Base-by-base conservation (phyloP, 345 rosid genomes). In the Luvunga scandens region DNA sequence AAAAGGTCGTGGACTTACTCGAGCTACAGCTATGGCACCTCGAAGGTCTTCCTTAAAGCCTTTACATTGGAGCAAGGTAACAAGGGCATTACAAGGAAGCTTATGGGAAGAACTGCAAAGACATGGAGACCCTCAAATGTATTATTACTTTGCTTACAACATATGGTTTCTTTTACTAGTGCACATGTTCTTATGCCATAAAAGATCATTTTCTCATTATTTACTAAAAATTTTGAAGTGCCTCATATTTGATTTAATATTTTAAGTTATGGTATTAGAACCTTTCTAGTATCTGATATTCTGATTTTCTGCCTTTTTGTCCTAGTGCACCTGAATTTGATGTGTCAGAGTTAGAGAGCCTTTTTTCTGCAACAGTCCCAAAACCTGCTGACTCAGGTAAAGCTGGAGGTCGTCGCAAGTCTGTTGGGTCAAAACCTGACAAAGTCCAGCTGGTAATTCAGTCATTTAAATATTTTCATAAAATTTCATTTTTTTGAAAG, bases 91-190 rank as follows among this genome's bases (percentile, higher is more conserved):
- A 72, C 98, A 94, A 85, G 99, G 99, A 88, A 97, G 98, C 87
- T 92, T 97, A 79, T 97, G 98, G 99, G 98, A 97, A 21, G 98
- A 97, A 86, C 76, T 97, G 82, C 99, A 97, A 82, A 94, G 88
- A 83, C 90, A 89, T 66, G 97, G 97, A 77, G 99, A 91, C 75
- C 84, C 91, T 67, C 99, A 93, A 84, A 91, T 73, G 98, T 94
- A 90, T 48, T 48, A 71, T 68, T 68, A 79, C 84, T 79, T 78
- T 73, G 78, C 63, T 62, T 80, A n/a, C 73, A 73, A 55, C 76
- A 71, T 61, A 64, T 74, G 63, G 45, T 64, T 78, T 31, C 25
- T 69, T 69, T 27, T 60, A 53, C 38, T 19, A 14, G 71, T 28
- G 56, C 62, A 62, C 77, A 33, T 68, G 36, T 63, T 48, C 50